Evolutionary conservation across 352 stramenopile genomes (phyloP).

Genomic region (Pythium chondricola): DNA sequence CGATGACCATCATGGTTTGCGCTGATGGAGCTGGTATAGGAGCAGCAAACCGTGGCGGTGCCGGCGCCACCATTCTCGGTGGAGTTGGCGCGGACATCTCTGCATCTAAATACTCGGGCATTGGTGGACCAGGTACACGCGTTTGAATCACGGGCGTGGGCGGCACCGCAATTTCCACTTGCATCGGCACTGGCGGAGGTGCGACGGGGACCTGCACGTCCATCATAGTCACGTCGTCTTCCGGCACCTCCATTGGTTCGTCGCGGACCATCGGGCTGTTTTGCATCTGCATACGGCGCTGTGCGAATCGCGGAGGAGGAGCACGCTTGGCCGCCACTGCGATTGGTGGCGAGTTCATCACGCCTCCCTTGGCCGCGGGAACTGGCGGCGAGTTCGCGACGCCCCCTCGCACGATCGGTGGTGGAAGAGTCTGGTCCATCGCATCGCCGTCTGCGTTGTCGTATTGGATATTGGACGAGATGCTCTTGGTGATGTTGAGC

Average conservation of each 20-base stretch:
- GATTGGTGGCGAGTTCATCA: constrained; percentile 41
- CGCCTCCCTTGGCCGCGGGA: constrained; percentile 6
- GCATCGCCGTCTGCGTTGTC: constrained; percentile 32
- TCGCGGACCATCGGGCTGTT: constrained; percentile 6
- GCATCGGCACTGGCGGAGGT: constrained; percentile 3
- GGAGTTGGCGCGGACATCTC: constrained; percentile 12
- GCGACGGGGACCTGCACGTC: constrained; percentile 1
- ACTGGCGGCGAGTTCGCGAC: constrained; percentile 35
- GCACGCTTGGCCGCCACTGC: background rate
- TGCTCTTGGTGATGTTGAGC: constrained; percentile 73
- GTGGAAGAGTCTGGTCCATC: constrained; percentile 13
- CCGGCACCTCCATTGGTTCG: constrained; percentile 12
- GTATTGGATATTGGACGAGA: constrained; percentile 79
- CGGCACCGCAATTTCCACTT: constrained; percentile 1
- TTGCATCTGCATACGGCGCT: background rate
- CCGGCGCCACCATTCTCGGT: background rate
- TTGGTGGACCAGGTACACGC: background rate
- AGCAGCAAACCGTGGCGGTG: no score
- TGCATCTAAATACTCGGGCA: constrained; percentile 10
- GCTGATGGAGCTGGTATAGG: background rate
- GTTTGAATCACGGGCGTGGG: background rate
- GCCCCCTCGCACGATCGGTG: constrained; percentile 19
- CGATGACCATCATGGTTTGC: no score
- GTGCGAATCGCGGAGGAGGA: background rate
- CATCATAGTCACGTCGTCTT: constrained; percentile 17